A percentile compares a stretch with the other conserved stretches of the same genome.
Evolutionary conservation across 257 asterid species (phyloP).

Genomic region (Rehmannia glutinosa): DNA sequence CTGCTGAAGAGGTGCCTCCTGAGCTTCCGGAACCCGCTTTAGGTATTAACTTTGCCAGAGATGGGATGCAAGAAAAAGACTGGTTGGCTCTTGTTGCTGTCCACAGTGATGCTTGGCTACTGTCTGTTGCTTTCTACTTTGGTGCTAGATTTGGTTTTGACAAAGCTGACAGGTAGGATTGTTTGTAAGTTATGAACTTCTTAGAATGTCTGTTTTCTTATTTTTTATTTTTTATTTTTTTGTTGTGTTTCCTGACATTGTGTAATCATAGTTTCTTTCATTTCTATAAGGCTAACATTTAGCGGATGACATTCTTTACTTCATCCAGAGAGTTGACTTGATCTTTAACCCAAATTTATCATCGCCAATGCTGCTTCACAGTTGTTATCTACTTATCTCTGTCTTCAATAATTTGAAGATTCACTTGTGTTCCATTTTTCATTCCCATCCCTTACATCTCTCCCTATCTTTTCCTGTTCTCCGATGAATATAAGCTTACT

Average conservation of each 20-base stretch:
- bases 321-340: conserved; percentile 12
- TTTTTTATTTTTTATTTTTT: neutral
- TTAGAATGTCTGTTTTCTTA: neutral
- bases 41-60: conserved; percentile 82
- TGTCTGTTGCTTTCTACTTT: conserved; percentile 67
- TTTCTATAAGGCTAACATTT: neutral
- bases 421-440: neutral
- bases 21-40: conserved; percentile 87
- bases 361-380: neutral
- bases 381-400: conserved; percentile 4
- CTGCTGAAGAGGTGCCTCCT: conserved; percentile 85
- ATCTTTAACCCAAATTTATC: neutral
- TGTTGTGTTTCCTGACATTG: no score
- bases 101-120: conserved; percentile 82
- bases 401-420: neutral
- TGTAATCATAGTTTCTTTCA: neutral
- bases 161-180: conserved; percentile 59
- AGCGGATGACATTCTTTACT: neutral
- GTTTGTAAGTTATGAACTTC: conserved; percentile 5
- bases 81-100: conserved; percentile 85
- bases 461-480: neutral
- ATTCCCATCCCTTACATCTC: neutral
- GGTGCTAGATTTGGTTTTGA: conserved; percentile 76
- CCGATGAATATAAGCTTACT: neutral
- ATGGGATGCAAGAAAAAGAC: conserved; percentile 78